A percentile compares a stretch with the other conserved stretches of the same genome.
These are phyloP conservation scores for Clonostachys solani DNA, from an alignment of 2,329 filamentous ascomycete species.

Conservation along the genomic window DNA sequence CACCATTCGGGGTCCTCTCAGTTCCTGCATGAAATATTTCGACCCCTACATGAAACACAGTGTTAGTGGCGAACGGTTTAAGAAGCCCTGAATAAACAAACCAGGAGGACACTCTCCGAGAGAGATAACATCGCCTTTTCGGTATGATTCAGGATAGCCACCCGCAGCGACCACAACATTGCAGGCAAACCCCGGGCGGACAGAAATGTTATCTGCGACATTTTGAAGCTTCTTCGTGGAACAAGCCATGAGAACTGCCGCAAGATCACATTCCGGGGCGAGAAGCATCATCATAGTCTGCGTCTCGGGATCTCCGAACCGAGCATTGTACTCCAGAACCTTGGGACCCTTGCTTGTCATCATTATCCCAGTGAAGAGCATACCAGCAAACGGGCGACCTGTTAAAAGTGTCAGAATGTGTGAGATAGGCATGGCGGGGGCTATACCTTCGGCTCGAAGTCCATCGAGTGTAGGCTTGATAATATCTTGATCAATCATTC, in stretches of 20 bases:
- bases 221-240: constrained; percentile 65
- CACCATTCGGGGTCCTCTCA: constrained; percentile 41
- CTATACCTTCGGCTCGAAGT: constrained; percentile 50
- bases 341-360: constrained; percentile 72
- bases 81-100: constrained; percentile 15
- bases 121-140: constrained; percentile 59
- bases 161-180: constrained; percentile 83
- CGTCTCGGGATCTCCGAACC: constrained; percentile 85
- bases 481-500: constrained; percentile 53
- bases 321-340: constrained; percentile 84
- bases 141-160: constrained; percentile 78
- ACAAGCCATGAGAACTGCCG: constrained; percentile 79
- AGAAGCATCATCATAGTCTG: constrained; percentile 77
- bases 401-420: neutral
- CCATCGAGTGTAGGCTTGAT: constrained; percentile 60
- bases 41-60: constrained; percentile 29
- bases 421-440: neutral
- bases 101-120: constrained; percentile 19
- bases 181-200: constrained; percentile 60
- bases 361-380: constrained; percentile 81
- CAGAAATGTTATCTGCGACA: constrained; percentile 52
- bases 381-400: constrained; percentile 52
- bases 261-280: constrained; percentile 71
- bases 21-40: constrained; percentile 88
- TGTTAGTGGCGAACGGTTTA: neutral